Evolutionary conservation across 2,329 filamentous ascomycete species (phyloP), one percentile per base, ranked within the genome.

Genomic region (Aspergillus ibericus): DNA sequence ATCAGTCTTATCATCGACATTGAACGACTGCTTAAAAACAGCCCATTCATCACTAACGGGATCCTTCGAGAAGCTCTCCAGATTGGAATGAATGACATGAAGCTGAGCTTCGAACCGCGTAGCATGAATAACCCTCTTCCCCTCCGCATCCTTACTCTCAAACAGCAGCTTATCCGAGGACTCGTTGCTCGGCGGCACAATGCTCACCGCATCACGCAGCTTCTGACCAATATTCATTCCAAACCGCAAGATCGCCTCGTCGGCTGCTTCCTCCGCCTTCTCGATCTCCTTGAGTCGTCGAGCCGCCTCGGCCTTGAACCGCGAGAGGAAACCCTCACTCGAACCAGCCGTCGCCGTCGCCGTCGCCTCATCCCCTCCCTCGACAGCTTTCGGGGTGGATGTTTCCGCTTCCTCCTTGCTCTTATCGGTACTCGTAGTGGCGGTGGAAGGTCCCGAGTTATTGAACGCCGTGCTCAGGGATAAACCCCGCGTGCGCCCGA

Each of bases 81-180:
- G 76, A 18, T 87, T 90, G 4, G 91, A 93, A 75, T 99, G 95
- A 59, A 99, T 93, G 34, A 96, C 92, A 72, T 99, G 93, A 61
- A 99, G 81, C 76, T 98, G 95, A 0, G 95, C 95, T 70, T 99
- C 95, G 72, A 97, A 93, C 61, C 95, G 85, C 53, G 92, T 96
- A 1, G 92, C 91, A 74, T 99, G 95, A 63, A 98, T 96, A 15
- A 98, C 92, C 56, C 95, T 85, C 81, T 95, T 97, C 25, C 93
- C 93, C 51, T 85, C 83, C 5, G 90, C 87, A 75, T 97, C 93
- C 74, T 93, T 96, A 71, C 91, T 96, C 79, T 98, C 95, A 69
- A 98, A 99, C 4, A 97, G 81, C 32, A 96, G 86, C 50, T 88
- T 81, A 65, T 73, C 81, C n/a, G 60, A 80, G 79, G 59, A 80